phyloP scores from a whole-genome alignment of 2,329 filamentous ascomycete species.

The Aspergillus flavus region DNA sequence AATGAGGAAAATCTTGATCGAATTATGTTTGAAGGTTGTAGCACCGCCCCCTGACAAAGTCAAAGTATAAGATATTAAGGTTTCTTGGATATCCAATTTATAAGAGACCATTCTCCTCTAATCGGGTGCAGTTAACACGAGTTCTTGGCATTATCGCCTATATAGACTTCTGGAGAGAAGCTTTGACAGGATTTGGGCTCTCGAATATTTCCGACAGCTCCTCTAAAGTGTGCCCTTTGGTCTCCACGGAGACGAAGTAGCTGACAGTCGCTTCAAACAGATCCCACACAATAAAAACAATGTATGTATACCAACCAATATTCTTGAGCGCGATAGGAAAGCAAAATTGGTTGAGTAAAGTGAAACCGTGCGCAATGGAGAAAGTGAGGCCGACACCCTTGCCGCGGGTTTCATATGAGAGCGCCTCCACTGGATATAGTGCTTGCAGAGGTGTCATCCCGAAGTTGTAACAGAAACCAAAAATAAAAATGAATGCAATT shows the following conservation, averaged over 20 bases:
- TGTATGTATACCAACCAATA: slow-evolving; percentile 59
- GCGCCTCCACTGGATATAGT: slow-evolving; percentile 57
- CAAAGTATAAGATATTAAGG: not conserved
- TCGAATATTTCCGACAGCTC: slow-evolving; percentile 55
- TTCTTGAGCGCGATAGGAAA: slow-evolving; percentile 52
- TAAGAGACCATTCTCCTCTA: not conserved
- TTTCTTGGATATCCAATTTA: not conserved
- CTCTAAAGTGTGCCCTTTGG: slow-evolving; percentile 55
- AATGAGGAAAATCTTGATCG: not conserved
- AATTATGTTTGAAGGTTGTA: not conserved
- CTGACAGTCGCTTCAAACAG: slow-evolving; percentile 35
- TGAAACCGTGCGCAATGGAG: slow-evolving; percentile 48
- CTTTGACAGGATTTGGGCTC: slow-evolving; percentile 54
- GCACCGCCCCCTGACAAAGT: not conserved
- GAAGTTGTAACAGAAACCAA: slow-evolving; percentile 58
- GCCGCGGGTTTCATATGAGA: slow-evolving; percentile 57
- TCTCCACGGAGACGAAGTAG: slow-evolving; percentile 53
- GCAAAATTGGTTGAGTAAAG: slow-evolving; percentile 52
- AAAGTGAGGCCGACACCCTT: slow-evolving; percentile 59
- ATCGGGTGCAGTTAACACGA: not conserved
- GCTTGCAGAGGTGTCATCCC: slow-evolving; percentile 49
- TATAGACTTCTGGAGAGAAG: slow-evolving; percentile 40
- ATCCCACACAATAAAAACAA: slow-evolving; percentile 47
- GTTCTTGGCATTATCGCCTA: not conserved
- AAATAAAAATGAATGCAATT: slow-evolving; percentile 52